Percentiles rank a stretch among this genome's conserved stretches.
Evolutionary conservation across 1,139 yeast species (phyloP).

Genomic region (Scheffersomyces insectosa): DNA sequence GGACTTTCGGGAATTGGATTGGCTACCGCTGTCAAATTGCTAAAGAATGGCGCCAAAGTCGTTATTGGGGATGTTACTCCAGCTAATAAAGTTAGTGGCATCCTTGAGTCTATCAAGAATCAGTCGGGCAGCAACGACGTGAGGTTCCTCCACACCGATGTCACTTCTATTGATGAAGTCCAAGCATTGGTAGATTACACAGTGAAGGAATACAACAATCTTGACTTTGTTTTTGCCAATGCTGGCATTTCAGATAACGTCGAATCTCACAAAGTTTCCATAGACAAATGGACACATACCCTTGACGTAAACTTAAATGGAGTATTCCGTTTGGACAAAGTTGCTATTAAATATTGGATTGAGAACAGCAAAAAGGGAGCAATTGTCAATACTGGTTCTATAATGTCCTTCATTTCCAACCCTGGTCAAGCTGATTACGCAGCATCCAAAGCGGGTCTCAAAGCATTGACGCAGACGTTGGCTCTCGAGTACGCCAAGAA

Average conservation of each 20-base stretch:
- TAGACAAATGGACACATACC: not conserved
- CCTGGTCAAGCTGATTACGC: slow-evolving; percentile 6
- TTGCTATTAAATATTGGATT: not conserved
- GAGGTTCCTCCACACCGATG: not conserved
- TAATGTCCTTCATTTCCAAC: not conserved
- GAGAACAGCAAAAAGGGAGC: not conserved
- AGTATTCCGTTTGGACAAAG: not conserved
- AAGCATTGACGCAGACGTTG: slow-evolving; percentile 12
- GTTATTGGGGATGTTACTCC: slow-evolving; percentile 16
- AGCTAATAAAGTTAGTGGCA: not conserved
- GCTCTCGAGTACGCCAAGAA: slow-evolving; percentile 15
- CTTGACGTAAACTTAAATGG: not conserved
- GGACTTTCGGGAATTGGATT: slow-evolving; percentile 30
- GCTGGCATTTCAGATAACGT: not conserved
- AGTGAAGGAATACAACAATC: not conserved
- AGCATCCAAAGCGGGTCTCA: slow-evolving; percentile 16
- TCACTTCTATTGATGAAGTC: not conserved
- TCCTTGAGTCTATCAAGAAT: not conserved
- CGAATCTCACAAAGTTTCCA: not conserved
- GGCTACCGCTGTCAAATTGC: slow-evolving; percentile 21
- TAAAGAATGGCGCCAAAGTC: slow-evolving; percentile 9
- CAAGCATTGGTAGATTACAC: not conserved
- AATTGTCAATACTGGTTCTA: not conserved
- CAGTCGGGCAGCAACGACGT: not conserved
- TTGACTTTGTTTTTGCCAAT: not conserved